These are phyloP conservation scores for Aspergillus ibericus DNA, from an alignment of 2,329 filamentous ascomycete genomes.

Conservation along the genomic window DNA sequence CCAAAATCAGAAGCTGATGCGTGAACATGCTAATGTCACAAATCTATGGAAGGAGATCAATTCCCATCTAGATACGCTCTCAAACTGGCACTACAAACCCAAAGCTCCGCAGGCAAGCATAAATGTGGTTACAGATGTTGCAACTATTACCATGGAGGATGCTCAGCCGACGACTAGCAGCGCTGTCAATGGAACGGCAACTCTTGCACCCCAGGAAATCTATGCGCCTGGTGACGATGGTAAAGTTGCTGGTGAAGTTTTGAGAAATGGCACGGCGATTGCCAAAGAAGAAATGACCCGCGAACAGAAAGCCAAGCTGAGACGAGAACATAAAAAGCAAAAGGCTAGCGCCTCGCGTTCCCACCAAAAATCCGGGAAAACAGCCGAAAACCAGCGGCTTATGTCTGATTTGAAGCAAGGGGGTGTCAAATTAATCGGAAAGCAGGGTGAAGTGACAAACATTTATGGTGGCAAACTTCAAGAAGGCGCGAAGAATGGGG, in stretches of 20 bases:
- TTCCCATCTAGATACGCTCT: constrained; percentile 80
- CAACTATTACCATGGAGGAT: constrained; percentile 93
- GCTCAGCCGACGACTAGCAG: constrained; percentile 81
- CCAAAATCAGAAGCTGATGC: constrained; percentile 76
- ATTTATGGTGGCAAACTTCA: constrained; percentile 75
- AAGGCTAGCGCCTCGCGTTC: constrained; percentile 55
- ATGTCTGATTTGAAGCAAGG: constrained; percentile 74
- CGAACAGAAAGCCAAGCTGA: constrained; percentile 76
- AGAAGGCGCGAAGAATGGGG: constrained; percentile 24
- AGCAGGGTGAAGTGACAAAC: constrained; percentile 81
- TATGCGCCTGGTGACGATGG: constrained; percentile 76
- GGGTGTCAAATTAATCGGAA: constrained; percentile 87
- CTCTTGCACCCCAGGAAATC: constrained; percentile 90
- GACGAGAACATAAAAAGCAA: constrained; percentile 82
- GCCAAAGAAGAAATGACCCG: constrained; percentile 82
- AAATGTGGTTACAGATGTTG: constrained; percentile 84
- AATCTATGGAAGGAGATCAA: constrained; percentile 79
- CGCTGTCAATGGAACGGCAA: constrained; percentile 58
- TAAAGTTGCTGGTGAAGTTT: constrained; percentile 65
- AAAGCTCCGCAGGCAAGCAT: constrained; percentile 79
- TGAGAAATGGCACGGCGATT: constrained; percentile 74
- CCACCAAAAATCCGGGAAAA: constrained; percentile 48
- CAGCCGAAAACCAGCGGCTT: constrained; percentile 53
- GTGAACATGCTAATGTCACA: constrained; percentile 80
- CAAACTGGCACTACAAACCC: constrained; percentile 93